A percentile compares a stretch with the other conserved stretches of the same genome.
Conservation (phyloP, 2,329 filamentous ascomycete genomes). For the Hymenoscyphus repandus region DNA sequence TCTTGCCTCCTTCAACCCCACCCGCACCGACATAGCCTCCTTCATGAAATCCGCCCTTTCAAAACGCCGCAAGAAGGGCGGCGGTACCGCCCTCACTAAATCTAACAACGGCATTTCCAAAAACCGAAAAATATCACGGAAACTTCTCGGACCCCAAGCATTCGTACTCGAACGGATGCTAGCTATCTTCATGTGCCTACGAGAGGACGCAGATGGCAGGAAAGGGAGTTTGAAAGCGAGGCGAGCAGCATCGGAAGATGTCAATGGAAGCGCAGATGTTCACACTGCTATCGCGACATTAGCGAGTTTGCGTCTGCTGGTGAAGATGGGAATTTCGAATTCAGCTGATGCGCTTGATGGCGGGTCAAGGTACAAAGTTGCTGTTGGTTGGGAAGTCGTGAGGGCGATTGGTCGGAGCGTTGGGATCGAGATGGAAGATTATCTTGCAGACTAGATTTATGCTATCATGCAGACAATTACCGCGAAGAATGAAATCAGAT, state of each 20-base stretch:
- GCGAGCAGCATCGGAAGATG: background rate
- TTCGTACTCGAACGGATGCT: constrained; percentile 76
- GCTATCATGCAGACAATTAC: too few species aligned
- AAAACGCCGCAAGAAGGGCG: constrained; percentile 35
- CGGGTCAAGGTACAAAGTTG: constrained; percentile 70
- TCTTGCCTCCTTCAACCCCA: constrained; percentile 73
- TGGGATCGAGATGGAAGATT: constrained; percentile 75
- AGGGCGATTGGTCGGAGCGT: constrained; percentile 65
- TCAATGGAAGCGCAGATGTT: constrained; percentile 44
- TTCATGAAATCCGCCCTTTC: constrained; percentile 51
- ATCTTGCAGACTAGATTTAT: constrained; percentile 55
- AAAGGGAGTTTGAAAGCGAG: background rate
- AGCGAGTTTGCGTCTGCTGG: constrained; percentile 62
- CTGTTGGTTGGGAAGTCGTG: constrained; percentile 73
- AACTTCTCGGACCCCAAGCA: constrained; percentile 69
- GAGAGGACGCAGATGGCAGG: constrained; percentile 35
- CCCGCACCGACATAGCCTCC: constrained; percentile 65
- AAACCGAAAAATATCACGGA: constrained; percentile 69
- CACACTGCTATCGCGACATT: constrained; percentile 67
- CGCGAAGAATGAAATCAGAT: background rate
- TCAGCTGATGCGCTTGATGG: constrained; percentile 61
- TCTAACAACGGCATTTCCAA: constrained; percentile 37
- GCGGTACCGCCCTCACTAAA: constrained; percentile 38
- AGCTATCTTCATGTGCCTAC: constrained; percentile 67
- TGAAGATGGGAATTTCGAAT: constrained; percentile 52